Evolutionary conservation across 768 basidiomycete species (phyloP).

Genomic region (Serendipita indica): DNA sequence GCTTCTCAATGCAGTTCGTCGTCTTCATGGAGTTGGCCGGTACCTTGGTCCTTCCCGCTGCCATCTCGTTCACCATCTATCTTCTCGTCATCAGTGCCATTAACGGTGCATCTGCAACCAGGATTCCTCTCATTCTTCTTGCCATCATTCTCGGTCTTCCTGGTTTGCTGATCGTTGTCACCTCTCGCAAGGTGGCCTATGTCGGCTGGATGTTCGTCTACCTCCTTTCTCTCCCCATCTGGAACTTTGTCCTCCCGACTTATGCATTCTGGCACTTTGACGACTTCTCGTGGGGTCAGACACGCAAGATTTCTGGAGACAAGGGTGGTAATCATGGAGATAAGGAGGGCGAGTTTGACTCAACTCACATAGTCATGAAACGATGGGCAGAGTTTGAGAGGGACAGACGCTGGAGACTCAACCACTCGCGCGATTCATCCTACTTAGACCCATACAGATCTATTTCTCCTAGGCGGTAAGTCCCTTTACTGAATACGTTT

Average conservation of each 20-base stretch:
- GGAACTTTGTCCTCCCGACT: conserved; percentile 91
- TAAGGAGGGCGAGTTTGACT: conserved; percentile 97
- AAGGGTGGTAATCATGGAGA: conserved; percentile 61
- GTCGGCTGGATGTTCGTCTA: conserved; percentile 97
- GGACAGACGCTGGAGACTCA: conserved; percentile 85
- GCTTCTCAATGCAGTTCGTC: conserved; percentile 99
- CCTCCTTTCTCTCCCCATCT: conserved; percentile 80
- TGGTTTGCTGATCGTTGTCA: conserved; percentile 88
- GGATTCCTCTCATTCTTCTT: conserved; percentile 79
- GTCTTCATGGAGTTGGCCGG: conserved; percentile 97
- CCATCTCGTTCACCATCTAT: conserved; percentile 93
- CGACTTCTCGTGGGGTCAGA: conserved; percentile 97
- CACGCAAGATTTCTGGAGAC: conserved; percentile 64
- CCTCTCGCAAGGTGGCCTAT: conserved; percentile 84
- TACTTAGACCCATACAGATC: conserved; percentile 37
- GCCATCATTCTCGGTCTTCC: conserved; percentile 93
- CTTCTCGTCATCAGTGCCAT: conserved; percentile 81
- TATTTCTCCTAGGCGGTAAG: conserved; percentile 40
- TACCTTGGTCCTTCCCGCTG: conserved; percentile 90
- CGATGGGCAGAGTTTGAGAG: conserved; percentile 97
- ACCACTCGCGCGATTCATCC: conserved; percentile 68
- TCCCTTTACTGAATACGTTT: conserved; percentile 15
- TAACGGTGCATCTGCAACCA: conserved; percentile 30
- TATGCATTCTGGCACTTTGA: conserved; percentile 99
- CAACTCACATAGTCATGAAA: conserved; percentile 95